Evolutionary conservation across 345 rosid species (phyloP), one percentile per base, ranked within the genome.

Genomic region (Garcia nutans): DNA sequence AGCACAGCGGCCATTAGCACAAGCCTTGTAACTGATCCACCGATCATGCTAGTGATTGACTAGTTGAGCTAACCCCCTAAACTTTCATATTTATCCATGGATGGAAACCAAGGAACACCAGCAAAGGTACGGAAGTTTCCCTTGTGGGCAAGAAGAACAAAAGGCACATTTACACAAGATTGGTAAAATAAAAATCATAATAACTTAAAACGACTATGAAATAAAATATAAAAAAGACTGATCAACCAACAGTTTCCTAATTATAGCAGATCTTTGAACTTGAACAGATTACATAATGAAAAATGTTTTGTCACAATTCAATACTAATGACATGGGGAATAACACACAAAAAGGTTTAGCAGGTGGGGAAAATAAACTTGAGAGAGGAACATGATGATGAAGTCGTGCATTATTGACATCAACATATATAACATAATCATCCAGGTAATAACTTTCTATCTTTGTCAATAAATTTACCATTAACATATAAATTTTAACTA

Each of bases 121-220:
- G 10, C 54, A 41, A 42, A n/a, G 2, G 17, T 33, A 23, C 22
- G 17, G 8, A 66, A 50, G 13, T 47, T 13, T 47, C 20, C 41
- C 8, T 15, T 28, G 57, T 49, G 10, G 17, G 12, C 24, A 19
- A 24, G 41, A 37, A 52, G 9, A 44, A 47, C 49, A 26, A 16
- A 45, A 47, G 23, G 44, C 76, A 62, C 19, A 63, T 5, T 7
- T 50, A 49, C 57, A 44, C 1, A 64, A 31, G 33, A 52, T 63
- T 17, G n/a, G 19, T 20, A 52, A 8, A 37, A 50, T 26, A 12
- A 63, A 62, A 31, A 2, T 20, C 13, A 70, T 59, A 61, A 26
- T 10, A 52, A n/a, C 70, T 74, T 23, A 19, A 7, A 73, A 74
- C 26, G n/a, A 50, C 10, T 10, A 74, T 63, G 28, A 33, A 64